Base-by-base conservation (phyloP, 345 rosid genomes). In the Cardamine resedifolia region DNA sequence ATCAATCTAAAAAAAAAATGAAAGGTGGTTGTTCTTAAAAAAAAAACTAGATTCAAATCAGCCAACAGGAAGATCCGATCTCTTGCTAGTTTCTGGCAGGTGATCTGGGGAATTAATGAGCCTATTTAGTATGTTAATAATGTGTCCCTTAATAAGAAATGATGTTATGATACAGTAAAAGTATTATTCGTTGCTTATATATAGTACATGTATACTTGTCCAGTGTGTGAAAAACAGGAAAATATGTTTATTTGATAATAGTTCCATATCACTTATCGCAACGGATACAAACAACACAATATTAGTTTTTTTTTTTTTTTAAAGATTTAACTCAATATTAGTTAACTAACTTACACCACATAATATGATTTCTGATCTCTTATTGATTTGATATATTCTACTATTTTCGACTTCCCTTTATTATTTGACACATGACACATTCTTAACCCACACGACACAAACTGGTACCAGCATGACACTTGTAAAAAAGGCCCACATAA, bases 281-380 rank as follows among this genome's bases (percentile, higher is more conserved):
- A 18, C n/a, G 30, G 31, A 36, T 43, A 63, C 64, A 72, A 72
- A 64, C 50, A 56, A 33, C 70, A 64, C 23, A 64, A 16, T n/a
- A 63, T n/a, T n/a, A n/a, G n/a, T n/a, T n/a, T n/a, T n/a, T n/a
- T n/a, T n/a, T n/a, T n/a, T n/a, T n/a, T n/a, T n/a, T n/a, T n/a
- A n/a, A n/a, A n/a, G n/a, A n/a, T n/a, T n/a, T n/a, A n/a, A n/a
- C n/a, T n/a, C n/a, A n/a, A n/a, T n/a, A n/a, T 33, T 4, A 55
- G 30, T 23, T 55, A 73, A n/a, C 30, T 33, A 73, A 56, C 30
- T 55, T 49, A 44, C 23, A 56, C 19, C 16, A 47, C 41, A 64
- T n/a, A 47, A 26, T 44, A 58, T 26, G 50, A 44, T 43, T 28
- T 21, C 10, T 12, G 31, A 18, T 44, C 19, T 43, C n/a, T n/a